A percentile compares a stretch with the other conserved stretches of the same genome.
Evolutionary conservation across 202 grass and related monocot genomes (phyloP).

Genomic region (Setaria italica): DNA sequence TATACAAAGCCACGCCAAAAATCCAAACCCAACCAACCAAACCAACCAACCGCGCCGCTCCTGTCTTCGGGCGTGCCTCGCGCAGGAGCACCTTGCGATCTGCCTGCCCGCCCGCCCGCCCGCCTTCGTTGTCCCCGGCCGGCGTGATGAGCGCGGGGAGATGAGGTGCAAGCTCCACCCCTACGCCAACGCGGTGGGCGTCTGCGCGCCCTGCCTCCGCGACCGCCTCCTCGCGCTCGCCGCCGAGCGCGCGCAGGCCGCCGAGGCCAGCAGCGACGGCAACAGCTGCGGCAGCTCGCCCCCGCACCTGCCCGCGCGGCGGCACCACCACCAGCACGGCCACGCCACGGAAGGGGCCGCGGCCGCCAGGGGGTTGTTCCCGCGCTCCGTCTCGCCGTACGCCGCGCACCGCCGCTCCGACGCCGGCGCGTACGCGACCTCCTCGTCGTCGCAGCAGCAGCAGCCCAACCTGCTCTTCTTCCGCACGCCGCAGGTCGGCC

Average conservation of each 20-base stretch:
- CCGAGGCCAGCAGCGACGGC: slow-evolving; percentile 8
- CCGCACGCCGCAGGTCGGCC: slow-evolving; percentile 69
- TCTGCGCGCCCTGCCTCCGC: slow-evolving; percentile 81
- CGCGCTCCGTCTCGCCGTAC: slow-evolving; percentile 65
- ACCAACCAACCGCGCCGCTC: slow-evolving; percentile 1
- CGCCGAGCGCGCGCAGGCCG: slow-evolving; percentile 43
- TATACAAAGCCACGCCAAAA: slow-evolving; percentile 35
- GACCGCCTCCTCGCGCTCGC: slow-evolving; percentile 73
- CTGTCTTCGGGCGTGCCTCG: not conserved
- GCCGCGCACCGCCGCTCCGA: slow-evolving; percentile 60
- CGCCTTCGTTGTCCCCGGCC: too few relatives aligned
- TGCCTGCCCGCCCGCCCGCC: too few relatives aligned
- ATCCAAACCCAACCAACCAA: slow-evolving; percentile 9
- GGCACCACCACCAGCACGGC: not conserved
- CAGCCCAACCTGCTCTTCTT: slow-evolving; percentile 66
- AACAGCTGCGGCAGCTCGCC: slow-evolving; percentile 35
- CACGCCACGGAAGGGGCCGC: not conserved
- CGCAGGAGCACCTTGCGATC: not conserved
- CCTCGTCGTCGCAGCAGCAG: slow-evolving; percentile 7
- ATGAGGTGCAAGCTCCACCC: slow-evolving; percentile 91
- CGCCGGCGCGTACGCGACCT: slow-evolving; percentile 29
- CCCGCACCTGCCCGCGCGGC: not conserved
- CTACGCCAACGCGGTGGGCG: slow-evolving; percentile 63
- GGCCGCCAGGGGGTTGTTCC: slow-evolving; percentile 1
- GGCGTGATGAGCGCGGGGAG: slow-evolving; percentile 24